Base-by-base conservation (phyloP, 2,329 filamentous ascomycete genomes). In the Coleophoma eucalyptorum region DNA sequence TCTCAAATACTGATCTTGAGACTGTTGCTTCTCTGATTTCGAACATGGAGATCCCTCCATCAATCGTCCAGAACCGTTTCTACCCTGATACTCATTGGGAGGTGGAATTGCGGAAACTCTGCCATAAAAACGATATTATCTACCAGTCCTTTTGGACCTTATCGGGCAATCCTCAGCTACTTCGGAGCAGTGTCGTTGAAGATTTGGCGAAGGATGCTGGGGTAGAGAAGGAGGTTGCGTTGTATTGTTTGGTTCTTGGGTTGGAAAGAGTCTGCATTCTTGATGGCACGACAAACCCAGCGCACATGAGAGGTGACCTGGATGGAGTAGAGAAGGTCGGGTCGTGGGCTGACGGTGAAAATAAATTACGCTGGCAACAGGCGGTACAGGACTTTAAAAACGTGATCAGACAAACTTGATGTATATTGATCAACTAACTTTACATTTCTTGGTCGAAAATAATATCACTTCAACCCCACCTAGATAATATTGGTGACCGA, bases 21-120 rank as follows among this genome's bases (percentile, higher is more conserved):
- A 67, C 81, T 2, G 73, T 94, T 0, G 65, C 76, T 48, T 67
- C 69, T 4, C 68, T 91, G 1, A 73, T 75, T 52, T 62, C 72
- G 1, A 60, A 69, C 16, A 71, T 68, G 18, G 71, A 59, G 0
- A 62, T 82, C 58, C 79, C 77, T 56, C 81, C 80, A 0, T 73
- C 78, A 1, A 77, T 91, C 2, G 84, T 92, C 5, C 89, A 94
- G 69, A 93, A 94, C 62, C 79, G 87, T 2, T 90, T 94, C 68
- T 80, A 85, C 62, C 67, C 70, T 2, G 68, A 70, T 2, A 86
- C 81, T 0, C 62, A 65, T 2, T 87, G 79, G 58, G 89, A 92
- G 55, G 69, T 71, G 0, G 68, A 71, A 1, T 66, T 92, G 15
- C 78, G 88, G 19, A 67, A 70, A 0, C 81, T 79, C 62, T 84